These are phyloP conservation scores for Vitis rupestris DNA, from an alignment of 164 flowering plant genomes.

Conservation along the genomic window DNA sequence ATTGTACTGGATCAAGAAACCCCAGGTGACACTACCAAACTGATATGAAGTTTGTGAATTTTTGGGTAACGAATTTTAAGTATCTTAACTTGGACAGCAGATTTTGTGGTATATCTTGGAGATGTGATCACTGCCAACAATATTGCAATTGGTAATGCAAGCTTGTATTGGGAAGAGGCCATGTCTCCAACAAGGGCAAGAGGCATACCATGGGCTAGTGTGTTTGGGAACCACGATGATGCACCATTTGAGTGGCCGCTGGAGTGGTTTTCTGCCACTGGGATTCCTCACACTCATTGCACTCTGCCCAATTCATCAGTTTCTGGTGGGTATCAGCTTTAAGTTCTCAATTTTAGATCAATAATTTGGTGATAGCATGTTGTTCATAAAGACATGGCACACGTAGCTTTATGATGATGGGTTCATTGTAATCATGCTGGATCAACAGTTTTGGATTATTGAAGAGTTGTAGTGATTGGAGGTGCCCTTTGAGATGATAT, in stretches of 20 bases:
- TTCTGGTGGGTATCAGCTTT: conserved; percentile 26
- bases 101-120: conserved; percentile 87
- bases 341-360: too few species aligned
- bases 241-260: conserved; percentile 80
- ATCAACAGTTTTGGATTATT: too few species aligned
- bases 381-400: too few species aligned
- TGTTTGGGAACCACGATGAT: conserved; percentile 93
- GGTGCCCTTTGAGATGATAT: too few species aligned
- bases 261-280: conserved; percentile 78
- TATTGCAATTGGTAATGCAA: conserved; percentile 64
- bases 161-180: conserved; percentile 84
- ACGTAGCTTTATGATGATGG: too few species aligned
- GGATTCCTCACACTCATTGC: conserved; percentile 64
- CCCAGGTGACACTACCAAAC: conserved; percentile 46
- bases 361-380: too few species aligned
- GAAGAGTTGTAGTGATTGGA: too few species aligned
- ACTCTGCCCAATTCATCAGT: conserved; percentile 22
- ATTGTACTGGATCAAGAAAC: conserved; percentile 56
- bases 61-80: conserved; percentile 1
- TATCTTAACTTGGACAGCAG: conserved; percentile 22
- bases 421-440: too few species aligned
- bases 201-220: conserved; percentile 79
- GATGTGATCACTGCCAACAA: conserved; percentile 90
- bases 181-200: conserved; percentile 59
- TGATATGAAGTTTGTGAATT: too few species aligned